Base-by-base conservation (phyloP, 306 rosid genomes). In the Albizia julibrissin region DNA sequence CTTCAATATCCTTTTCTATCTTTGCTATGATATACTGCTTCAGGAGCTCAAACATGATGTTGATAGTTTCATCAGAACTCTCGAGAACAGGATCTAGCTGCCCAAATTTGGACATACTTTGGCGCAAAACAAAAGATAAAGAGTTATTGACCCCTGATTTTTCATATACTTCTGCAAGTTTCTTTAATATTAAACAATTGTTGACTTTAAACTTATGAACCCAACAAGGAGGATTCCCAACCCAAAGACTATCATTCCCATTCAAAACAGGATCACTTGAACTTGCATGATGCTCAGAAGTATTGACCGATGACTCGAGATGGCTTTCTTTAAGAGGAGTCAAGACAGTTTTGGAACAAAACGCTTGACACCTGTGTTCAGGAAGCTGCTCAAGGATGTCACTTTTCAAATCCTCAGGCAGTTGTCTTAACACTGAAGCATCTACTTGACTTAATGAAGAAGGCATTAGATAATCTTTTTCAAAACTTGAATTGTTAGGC, bases 401-500 rank as follows among this genome's bases (percentile, higher is more conserved):
- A 70, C 80, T 87, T 87, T 89, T 91, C 88, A 92, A 78, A 79
- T 92, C 92, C 86, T 85, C 87, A 58, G 99, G 99, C 85, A 95
- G 79, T 78, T 93, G 93, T 84, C 52, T 86, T 68, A 91, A 88
- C 88, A 95, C 98, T 8, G 92, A 81, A 61, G 85, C 69, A 82
- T 93, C 99, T 58, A 93, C 87, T 92, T 95, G 99, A 82, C 97
- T 95, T 69, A 93, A 86, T 77, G 98, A 95, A 54, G 89, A 85
- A 80, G 99, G 99, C 86, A 93, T 87, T 52, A 93, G 67, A 85
- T 95, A 93, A 75, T 87, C 78, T 66, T 83, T 82, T 78, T 83
- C 89, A 77, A 85, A 86, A 75, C 75, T 83, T 15, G 86, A 87
- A 65, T 75, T 83, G 47, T 77, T 74, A 79, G 86, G 11, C 74